Evolutionary conservation across 441 rosid genomes (phyloP).

Genomic region (Isatis lusitanica): DNA sequence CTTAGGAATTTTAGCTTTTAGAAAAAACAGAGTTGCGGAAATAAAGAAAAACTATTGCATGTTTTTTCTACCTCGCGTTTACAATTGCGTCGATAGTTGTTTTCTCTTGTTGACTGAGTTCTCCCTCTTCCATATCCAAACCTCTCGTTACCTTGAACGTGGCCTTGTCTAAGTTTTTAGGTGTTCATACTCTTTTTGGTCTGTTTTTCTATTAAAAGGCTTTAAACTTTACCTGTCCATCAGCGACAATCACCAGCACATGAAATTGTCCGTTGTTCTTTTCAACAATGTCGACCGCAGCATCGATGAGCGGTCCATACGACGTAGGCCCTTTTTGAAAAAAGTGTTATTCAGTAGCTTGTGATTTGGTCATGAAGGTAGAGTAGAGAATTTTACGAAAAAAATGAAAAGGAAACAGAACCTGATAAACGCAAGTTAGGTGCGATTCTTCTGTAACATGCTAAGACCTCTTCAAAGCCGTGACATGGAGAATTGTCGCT

Average conservation of each 20-base stretch:
- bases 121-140: conserved; percentile 44
- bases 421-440: conserved; percentile 73
- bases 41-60: neutral
- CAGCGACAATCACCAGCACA: conserved; percentile 77
- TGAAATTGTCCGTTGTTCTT: conserved; percentile 77
- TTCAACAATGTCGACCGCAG: conserved; percentile 74
- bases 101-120: conserved; percentile 72
- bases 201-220: neutral
- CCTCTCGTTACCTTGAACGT: conserved; percentile 73
- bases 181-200: neutral
- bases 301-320: conserved; percentile 75
- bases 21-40: neutral
- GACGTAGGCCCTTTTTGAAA: conserved; percentile 75
- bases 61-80: conserved; percentile 61
- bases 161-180: neutral
- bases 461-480: conserved; percentile 84
- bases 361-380: neutral
- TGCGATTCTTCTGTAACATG: conserved; percentile 63
- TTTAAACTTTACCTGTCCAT: conserved; percentile 66
- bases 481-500: conserved; percentile 69
- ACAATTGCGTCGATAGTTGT: conserved; percentile 68
- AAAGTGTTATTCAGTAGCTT: neutral
- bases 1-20: neutral
- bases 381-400: neutral
- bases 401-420: conserved; percentile 8